Conservation (phyloP, 257 asterid species). For the Rehmannia glutinosa region DNA sequence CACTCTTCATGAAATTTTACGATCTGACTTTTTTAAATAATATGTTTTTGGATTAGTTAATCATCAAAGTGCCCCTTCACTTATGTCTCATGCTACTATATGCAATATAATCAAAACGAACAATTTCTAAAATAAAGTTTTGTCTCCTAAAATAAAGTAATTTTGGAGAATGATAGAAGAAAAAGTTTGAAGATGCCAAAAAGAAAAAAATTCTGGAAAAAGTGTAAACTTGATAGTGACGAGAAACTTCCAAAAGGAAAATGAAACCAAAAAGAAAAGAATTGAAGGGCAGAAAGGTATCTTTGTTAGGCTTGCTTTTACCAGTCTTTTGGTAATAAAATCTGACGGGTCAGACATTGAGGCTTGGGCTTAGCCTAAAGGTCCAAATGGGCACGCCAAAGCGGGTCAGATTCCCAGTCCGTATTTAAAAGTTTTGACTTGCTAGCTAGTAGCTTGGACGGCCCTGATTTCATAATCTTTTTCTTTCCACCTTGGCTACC, state of each 20-base stretch:
- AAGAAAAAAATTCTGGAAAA: too few relatives aligned
- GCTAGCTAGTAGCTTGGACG: background rate
- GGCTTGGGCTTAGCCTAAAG: conserved; percentile 18
- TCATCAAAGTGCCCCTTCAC: too few relatives aligned
- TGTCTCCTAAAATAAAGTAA: too few relatives aligned
- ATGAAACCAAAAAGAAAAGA: background rate
- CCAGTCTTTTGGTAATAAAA: background rate
- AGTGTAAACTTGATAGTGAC: conserved; percentile 17
- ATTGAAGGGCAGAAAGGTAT: conserved; percentile 2
- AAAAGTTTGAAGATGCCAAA: too few relatives aligned
- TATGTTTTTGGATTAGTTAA: too few relatives aligned
- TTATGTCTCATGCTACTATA: too few relatives aligned
- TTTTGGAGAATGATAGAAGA: too few relatives aligned
- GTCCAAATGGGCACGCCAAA: conserved; percentile 26
- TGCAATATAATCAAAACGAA: too few relatives aligned
- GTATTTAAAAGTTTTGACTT: conserved; percentile 32
- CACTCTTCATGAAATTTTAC: too few relatives aligned
- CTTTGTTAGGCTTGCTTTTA: conserved; percentile 8
- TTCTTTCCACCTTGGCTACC: background rate
- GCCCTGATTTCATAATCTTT: background rate
- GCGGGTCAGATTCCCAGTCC: conserved; percentile 25
- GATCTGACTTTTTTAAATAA: too few relatives aligned
- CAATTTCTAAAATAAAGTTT: too few relatives aligned
- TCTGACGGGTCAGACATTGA: conserved; percentile 28
- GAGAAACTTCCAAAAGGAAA: conserved; percentile 39